Conservation (phyloP, 805 yeast genomes). For the Cyberlindnera galapagoensis region DNA sequence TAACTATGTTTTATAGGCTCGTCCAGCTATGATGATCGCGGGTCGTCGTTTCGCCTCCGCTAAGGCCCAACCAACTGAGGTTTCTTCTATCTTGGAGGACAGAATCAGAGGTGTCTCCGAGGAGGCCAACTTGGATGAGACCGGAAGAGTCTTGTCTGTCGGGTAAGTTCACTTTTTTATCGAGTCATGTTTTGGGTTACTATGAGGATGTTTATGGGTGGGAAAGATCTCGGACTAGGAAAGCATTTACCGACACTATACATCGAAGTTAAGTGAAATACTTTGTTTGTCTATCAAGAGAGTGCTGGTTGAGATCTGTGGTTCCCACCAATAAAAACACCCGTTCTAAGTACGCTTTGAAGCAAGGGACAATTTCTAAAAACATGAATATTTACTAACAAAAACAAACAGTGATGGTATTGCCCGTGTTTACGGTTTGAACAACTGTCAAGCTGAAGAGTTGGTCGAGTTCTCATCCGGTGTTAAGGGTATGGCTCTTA, state of each 20-base stretch:
- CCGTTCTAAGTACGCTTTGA: no score
- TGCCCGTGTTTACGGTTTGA: conserved; percentile 99
- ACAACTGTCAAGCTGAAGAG: conserved; percentile 99
- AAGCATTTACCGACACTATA: no score
- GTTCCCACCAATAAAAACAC: neutral
- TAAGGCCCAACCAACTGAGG: conserved; percentile 99
- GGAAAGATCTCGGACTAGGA: no score
- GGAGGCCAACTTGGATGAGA: conserved; percentile 96
- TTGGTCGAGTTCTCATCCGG: conserved; percentile 98
- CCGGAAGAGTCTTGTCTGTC: conserved; percentile 98
- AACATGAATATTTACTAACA: no score
- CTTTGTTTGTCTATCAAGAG: no score
- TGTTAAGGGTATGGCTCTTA: conserved; percentile 99
- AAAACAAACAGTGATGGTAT: conserved; percentile 89
- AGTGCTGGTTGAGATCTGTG: conserved; percentile 1
- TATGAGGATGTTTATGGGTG: no score
- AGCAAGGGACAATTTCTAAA: no score
- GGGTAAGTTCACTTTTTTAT: conserved; percentile 53
- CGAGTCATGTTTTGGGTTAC: no score
- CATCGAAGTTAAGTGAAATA: no score
- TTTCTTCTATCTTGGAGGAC: conserved; percentile 97
- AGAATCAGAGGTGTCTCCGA: conserved; percentile 98
- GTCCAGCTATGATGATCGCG: conserved; percentile 59
- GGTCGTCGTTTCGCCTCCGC: conserved; percentile 82
- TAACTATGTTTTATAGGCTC: conserved; percentile 44